Evolutionary conservation across 2,329 filamentous ascomycete species (phyloP), one percentile per base, ranked within the genome.

Genomic region (Xylaria multiplex): DNA sequence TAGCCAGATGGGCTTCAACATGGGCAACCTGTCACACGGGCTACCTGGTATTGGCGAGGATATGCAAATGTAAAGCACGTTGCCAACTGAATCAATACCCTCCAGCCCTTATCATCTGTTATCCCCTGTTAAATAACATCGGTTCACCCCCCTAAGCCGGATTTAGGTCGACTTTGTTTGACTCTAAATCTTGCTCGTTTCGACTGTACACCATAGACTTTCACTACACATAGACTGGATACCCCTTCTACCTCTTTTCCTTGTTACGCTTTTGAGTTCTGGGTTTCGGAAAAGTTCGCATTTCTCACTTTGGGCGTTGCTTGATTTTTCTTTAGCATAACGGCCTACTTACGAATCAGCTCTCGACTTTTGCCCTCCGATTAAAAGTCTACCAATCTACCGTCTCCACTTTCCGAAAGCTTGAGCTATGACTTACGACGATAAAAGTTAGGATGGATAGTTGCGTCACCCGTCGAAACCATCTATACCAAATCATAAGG

Each of bases 41-140:
- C 80, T 89, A 67, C 81, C 84, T 46, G 85, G 85, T 62, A 86
- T 88, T 73, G 84, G 84, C 66, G 83, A 85, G 66, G 82, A 84
- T 65, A 83, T 84, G 79, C 78, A 81, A 75, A 75, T 78, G 74
- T 77, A 48, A 67, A 73, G 68, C 53, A 32, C 37, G 42, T 59
- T 14, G 24, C 43, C 27, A 8, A 48, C 42, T 19, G 6, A 22
- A 35, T 19, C 48, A 35, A 30, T 42, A 52, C 40, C 55, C 32
- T 32, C 40, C 27, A 5, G 54, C 19, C 22, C 24, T 49, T 27
- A 24, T 48, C 42, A 45, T 37, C 55, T 52, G 22, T 48, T 46
- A 57, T 59, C 24, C 57, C 35, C 35, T 46, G 42, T 43, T 46
- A 59, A 66, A 50, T 50, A 43, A 50, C 24, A 65, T 65, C 54